phyloP scores from a whole-genome alignment of 1,139 yeast species.

The Blastobotrys serpentis region DNA sequence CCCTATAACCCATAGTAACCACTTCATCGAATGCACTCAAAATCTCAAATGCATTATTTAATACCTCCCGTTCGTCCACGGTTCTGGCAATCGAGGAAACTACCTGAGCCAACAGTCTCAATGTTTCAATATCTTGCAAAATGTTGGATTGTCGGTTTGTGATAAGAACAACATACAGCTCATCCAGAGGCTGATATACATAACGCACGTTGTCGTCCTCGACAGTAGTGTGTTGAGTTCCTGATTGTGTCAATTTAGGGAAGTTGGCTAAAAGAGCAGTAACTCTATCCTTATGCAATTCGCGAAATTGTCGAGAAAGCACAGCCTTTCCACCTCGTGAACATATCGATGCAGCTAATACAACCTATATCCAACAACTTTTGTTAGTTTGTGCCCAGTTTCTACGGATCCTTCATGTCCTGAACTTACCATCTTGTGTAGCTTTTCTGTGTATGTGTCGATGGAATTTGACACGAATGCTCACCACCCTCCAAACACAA shows the following conservation, averaged over 20 bases:
- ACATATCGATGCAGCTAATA: slow-evolving; percentile 92
- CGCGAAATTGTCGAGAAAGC: slow-evolving; percentile 89
- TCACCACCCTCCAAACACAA: not conserved
- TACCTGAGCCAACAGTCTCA: slow-evolving; percentile 80
- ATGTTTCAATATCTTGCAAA: slow-evolving; percentile 89
- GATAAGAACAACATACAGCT: slow-evolving; percentile 83
- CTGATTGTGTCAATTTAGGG: slow-evolving; percentile 71
- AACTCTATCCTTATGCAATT: slow-evolving; percentile 79
- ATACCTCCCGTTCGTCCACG: slow-evolving; percentile 81
- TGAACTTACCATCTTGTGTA: slow-evolving; percentile 9
- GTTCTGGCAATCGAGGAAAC: slow-evolving; percentile 69
- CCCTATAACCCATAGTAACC: slow-evolving; percentile 84
- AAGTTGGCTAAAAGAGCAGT: slow-evolving; percentile 83
- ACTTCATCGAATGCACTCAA: slow-evolving; percentile 93
- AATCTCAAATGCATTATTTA: slow-evolving; percentile 83
- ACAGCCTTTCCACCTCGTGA: slow-evolving; percentile 94
- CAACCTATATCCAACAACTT: slow-evolving; percentile 52
- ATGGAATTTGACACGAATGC: slow-evolving; percentile 6
- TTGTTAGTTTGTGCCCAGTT: no score
- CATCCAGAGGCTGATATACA: slow-evolving; percentile 95
- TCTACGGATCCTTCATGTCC: not conserved
- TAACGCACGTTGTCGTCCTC: slow-evolving; percentile 92
- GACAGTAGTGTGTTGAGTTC: slow-evolving; percentile 88
- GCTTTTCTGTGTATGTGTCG: not conserved
- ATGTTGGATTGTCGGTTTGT: slow-evolving; percentile 92